Percentiles rank a stretch among this genome's conserved stretches.
These are phyloP conservation scores for Tetracladium marchalianum DNA, from an alignment of 495 filamentous ascomycete species.

Conservation along the genomic window DNA sequence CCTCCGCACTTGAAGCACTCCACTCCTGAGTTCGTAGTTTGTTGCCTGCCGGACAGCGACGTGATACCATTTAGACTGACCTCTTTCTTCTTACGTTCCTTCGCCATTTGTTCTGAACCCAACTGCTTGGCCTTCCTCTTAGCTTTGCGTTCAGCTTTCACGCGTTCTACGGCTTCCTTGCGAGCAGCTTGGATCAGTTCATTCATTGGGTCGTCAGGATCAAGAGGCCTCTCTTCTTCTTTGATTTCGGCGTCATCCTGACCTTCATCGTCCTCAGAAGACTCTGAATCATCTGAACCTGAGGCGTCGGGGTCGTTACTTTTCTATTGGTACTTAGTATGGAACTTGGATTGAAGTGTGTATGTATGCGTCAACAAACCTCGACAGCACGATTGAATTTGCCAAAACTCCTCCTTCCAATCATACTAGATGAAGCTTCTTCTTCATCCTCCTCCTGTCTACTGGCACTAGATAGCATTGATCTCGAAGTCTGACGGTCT, in stretches of 20 bases:
- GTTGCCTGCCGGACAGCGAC: constrained; percentile 32
- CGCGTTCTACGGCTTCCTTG: constrained; percentile 15
- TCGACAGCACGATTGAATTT: constrained; percentile 24
- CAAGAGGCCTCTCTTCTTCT: constrained; percentile 11
- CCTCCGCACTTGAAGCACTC: constrained; percentile 33
- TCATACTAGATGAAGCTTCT: constrained; percentile 15
- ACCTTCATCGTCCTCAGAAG: constrained; percentile 25
- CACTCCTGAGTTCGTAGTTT: constrained; percentile 12
- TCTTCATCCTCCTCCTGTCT: constrained; percentile 9
- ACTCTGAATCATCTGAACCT: constrained; percentile 21
- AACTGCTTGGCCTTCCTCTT: constrained; percentile 25
- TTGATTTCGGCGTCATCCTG: constrained; percentile 19
- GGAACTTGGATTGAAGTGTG: not conserved
- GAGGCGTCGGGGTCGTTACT: constrained; percentile 15
- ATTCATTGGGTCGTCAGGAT: constrained; percentile 26
- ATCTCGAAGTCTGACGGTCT: constrained; percentile 17
- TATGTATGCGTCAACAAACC: constrained; percentile 16
- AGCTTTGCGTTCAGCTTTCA: constrained; percentile 20
- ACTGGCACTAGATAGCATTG: too few relatives aligned
- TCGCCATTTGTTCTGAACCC: constrained; percentile 35
- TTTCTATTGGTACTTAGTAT: constrained; percentile 5
- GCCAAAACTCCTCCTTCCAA: constrained; percentile 37
- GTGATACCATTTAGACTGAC: constrained; percentile 45
- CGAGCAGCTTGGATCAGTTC: constrained; percentile 21
- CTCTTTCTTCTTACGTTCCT: constrained; percentile 45